These are phyloP conservation scores for Hyaloperonospora brassicae DNA, from an alignment of 352 stramenopile species.

Conservation along the genomic window DNA sequence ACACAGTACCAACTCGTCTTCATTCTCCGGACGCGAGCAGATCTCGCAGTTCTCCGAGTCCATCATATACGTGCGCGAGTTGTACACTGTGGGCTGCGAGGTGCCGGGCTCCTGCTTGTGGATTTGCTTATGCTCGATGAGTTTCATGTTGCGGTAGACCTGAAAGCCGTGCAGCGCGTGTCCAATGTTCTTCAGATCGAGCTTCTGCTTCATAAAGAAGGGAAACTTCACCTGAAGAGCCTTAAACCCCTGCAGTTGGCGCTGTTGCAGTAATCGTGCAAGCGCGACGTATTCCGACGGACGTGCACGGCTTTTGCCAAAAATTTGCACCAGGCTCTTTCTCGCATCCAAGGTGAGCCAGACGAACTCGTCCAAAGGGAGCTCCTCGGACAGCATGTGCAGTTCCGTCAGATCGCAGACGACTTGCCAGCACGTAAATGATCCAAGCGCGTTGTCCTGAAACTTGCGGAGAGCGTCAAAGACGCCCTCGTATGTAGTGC, in stretches of 20 bases:
- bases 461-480: conserved; percentile 66
- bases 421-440: conserved; percentile 83
- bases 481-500: conserved; percentile 36
- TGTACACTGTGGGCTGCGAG: conserved; percentile 46
- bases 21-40: conserved; percentile 46
- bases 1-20: conserved; percentile 65
- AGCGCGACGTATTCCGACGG: conserved; percentile 61
- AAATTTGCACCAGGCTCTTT: conserved; percentile 77
- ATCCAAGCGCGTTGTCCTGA: conserved; percentile 61
- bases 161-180: conserved; percentile 77
- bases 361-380: conserved; percentile 62
- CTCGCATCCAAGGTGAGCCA: conserved; percentile 74
- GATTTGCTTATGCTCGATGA: conserved; percentile 60
- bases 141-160: conserved; percentile 79
- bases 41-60: conserved; percentile 68
- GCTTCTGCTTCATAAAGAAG: conserved; percentile 71
- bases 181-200: conserved; percentile 78
- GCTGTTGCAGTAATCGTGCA: conserved; percentile 59
- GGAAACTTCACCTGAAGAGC: conserved; percentile 73
- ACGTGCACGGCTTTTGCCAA: conserved; percentile 66
- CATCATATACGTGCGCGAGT: conserved; percentile 65
- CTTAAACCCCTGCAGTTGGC: conserved; percentile 73
- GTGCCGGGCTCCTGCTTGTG: conserved; percentile 58
- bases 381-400: conserved; percentile 50
- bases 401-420: conserved; percentile 74